Conservation (phyloP, 2,329 filamentous ascomycete genomes). For the Fusarium phyllophilum region DNA sequence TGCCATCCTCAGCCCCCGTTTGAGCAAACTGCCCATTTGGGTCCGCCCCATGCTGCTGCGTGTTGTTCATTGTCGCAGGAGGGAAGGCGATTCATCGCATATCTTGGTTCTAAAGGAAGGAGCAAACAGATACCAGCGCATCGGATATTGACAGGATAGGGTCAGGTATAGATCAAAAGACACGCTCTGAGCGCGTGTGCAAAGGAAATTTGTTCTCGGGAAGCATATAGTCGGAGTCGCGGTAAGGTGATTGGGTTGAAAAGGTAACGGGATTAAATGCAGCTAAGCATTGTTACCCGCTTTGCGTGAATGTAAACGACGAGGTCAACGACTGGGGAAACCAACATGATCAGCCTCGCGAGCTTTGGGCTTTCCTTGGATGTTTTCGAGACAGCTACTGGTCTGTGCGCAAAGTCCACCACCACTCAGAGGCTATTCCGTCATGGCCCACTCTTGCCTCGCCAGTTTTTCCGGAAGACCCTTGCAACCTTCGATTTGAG, state of each 20-base stretch:
- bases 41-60: constrained; percentile 46
- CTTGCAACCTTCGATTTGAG: constrained; percentile 13
- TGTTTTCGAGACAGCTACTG: constrained; percentile 28
- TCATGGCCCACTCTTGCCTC: constrained; percentile 29
- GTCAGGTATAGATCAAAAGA: constrained; percentile 12
- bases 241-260: not conserved
- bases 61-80: constrained; percentile 45
- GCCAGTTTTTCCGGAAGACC: constrained; percentile 47
- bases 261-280: constrained; percentile 21
- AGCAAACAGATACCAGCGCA: constrained; percentile 43
- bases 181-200: constrained; percentile 7
- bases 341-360: constrained; percentile 41
- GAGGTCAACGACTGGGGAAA: constrained; percentile 39
- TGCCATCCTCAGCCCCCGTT: constrained; percentile 37
- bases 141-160: constrained; percentile 30
- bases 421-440: constrained; percentile 45
- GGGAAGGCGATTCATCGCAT: constrained; percentile 45
- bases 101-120: constrained; percentile 47
- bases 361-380: constrained; percentile 34
- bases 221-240: not conserved
- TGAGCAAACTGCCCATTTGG: constrained; percentile 49
- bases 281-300: constrained; percentile 38
- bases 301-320: constrained; percentile 24
- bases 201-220: not conserved
- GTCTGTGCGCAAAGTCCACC: constrained; percentile 31